These are phyloP conservation scores for Mycena sp. DNA, from an alignment of 1,284 basidiomycete species.

Conservation along the genomic window DNA sequence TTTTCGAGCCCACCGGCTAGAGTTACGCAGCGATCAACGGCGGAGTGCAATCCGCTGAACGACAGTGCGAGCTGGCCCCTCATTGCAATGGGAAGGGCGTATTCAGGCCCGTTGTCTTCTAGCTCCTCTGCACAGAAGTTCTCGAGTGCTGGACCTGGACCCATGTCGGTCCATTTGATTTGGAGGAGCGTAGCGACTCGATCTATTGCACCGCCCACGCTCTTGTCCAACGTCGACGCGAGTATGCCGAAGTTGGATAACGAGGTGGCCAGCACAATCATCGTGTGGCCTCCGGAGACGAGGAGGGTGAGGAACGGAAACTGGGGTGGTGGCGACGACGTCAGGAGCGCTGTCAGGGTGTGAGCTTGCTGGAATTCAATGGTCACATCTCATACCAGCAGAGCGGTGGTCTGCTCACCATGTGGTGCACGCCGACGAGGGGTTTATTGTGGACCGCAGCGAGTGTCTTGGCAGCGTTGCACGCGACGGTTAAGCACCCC, in stretches of 20 bases:
- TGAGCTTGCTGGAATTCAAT: conserved; percentile 84
- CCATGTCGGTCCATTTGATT: conserved; percentile 68
- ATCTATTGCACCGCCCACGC: conserved; percentile 84
- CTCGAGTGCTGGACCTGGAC: conserved; percentile 84
- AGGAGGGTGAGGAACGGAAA: conserved; percentile 92
- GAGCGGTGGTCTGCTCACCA: conserved; percentile 63
- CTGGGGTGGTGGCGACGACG: conserved; percentile 55
- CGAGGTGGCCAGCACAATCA: conserved; percentile 80
- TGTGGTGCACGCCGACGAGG: conserved; percentile 91
- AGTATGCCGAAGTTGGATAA: conserved; percentile 72
- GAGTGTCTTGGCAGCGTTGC: conserved; percentile 83
- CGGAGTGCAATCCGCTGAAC: conserved; percentile 77
- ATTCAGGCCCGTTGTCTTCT: conserved; percentile 38
- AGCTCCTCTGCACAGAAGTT: conserved; percentile 59
- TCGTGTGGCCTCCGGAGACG: conserved; percentile 91
- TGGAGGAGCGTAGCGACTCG: conserved; percentile 77
- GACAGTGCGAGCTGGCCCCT: conserved; percentile 74
- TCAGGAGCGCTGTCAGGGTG: conserved; percentile 86
- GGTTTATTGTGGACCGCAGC: conserved; percentile 83
- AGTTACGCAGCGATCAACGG: conserved; percentile 63
- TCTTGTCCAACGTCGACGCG: conserved; percentile 80
- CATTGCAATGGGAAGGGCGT: conserved; percentile 58
- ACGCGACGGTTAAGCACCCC: conserved; percentile 82
- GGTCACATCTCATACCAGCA: not conserved
- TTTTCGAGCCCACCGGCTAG: conserved; percentile 48